phyloP scores from a whole-genome alignment of 2,329 filamentous ascomycete genomes.

The Nectriaceae sp. region DNA sequence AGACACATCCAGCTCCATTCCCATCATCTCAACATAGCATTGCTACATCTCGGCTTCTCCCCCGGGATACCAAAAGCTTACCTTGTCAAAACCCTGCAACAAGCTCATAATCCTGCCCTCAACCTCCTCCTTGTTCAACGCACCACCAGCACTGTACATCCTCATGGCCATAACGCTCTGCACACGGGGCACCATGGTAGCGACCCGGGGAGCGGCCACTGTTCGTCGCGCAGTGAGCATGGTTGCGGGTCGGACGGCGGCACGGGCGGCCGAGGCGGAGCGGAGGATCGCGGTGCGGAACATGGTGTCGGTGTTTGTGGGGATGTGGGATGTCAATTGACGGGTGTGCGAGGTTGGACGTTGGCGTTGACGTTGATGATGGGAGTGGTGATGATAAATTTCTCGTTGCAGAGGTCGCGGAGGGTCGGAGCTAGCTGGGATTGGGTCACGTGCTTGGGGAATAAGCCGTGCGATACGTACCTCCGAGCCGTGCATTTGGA shows the following conservation, averaged over 20 bases:
- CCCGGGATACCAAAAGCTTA: constrained; percentile 22
- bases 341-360: constrained; percentile 5
- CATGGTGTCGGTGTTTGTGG: constrained; percentile 54
- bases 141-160: constrained; percentile 82
- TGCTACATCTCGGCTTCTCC: not conserved
- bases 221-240: constrained; percentile 63
- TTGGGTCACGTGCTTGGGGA: constrained; percentile 29
- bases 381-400: constrained; percentile 45
- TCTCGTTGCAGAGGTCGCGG: constrained; percentile 39
- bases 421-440: constrained; percentile 33
- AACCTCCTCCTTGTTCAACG: constrained; percentile 80
- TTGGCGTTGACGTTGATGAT: constrained; percentile 13
- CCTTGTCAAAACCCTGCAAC: constrained; percentile 95
- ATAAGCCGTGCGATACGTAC: not conserved
- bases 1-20: not conserved
- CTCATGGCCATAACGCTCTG: constrained; percentile 70
- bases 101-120: constrained; percentile 91
- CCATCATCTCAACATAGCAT: not conserved
- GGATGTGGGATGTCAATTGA: constrained; percentile 15
- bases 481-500: not conserved
- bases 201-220: constrained; percentile 58
- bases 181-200: constrained; percentile 59
- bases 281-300: constrained; percentile 86
- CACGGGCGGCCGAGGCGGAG: constrained; percentile 67
- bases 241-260: constrained; percentile 43